Evolutionary conservation across 768 basidiomycete genomes (phyloP).

Genomic region (Termitomyces sp.): DNA sequence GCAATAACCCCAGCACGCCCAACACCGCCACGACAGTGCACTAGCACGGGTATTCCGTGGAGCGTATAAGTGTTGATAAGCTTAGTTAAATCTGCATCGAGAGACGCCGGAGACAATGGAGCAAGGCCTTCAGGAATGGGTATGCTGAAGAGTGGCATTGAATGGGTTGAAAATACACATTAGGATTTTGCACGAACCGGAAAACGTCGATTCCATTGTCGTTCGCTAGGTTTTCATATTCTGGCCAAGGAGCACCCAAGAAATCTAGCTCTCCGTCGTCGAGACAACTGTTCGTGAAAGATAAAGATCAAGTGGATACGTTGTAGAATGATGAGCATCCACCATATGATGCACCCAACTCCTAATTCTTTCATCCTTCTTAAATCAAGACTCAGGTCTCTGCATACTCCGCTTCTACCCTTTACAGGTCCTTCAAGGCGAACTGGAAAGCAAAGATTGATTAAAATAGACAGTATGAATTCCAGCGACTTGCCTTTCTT

Average conservation of each 20-base stretch:
- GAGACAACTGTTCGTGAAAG: slow-evolving; percentile 57
- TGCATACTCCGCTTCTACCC: slow-evolving; percentile 79
- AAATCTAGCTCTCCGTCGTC: slow-evolving; percentile 83
- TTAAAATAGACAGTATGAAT: background rate
- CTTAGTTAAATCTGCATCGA: slow-evolving; percentile 66
- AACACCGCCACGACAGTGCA: slow-evolving; percentile 93
- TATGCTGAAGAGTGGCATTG: slow-evolving; percentile 42
- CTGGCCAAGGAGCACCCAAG: slow-evolving; percentile 83
- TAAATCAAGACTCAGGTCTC: slow-evolving; percentile 79
- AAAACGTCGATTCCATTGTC: slow-evolving; percentile 75
- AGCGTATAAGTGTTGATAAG: slow-evolving; percentile 75
- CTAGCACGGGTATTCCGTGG: slow-evolving; percentile 66
- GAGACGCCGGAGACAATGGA: slow-evolving; percentile 51
- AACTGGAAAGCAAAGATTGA: slow-evolving; percentile 37
- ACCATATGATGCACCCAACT: slow-evolving; percentile 85
- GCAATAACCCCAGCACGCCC: slow-evolving; percentile 92
- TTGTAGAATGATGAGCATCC: slow-evolving; percentile 21
- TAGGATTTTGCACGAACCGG: slow-evolving; percentile 42
- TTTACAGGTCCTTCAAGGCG: slow-evolving; percentile 72
- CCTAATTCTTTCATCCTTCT: slow-evolving; percentile 70
- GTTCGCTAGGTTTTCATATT: slow-evolving; percentile 65
- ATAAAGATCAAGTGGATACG: background rate
- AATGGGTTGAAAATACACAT: slow-evolving; percentile 9
- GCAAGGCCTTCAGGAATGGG: slow-evolving; percentile 90
- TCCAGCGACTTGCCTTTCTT: slow-evolving; percentile 67